These are phyloP conservation scores for Fusarium beomiforme DNA, from an alignment of 2,329 filamentous ascomycete species.

Conservation along the genomic window DNA sequence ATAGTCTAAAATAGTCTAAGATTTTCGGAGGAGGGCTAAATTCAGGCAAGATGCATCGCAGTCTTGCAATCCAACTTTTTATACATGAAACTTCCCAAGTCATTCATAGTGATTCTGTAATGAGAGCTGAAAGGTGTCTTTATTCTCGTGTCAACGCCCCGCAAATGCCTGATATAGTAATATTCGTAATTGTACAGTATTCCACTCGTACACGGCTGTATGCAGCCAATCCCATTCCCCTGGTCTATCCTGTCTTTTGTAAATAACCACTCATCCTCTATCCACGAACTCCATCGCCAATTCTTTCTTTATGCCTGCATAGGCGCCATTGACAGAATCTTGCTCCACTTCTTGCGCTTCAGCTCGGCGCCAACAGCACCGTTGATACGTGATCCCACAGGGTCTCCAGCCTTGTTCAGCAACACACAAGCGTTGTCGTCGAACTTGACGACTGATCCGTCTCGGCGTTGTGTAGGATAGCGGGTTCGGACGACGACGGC, in stretches of 20 bases:
- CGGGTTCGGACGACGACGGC: slow-evolving; percentile 92
- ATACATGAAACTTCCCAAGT: neutral
- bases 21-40: slow-evolving; percentile 15
- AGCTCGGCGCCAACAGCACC: slow-evolving; percentile 91
- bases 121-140: slow-evolving; percentile 41
- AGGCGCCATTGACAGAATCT: slow-evolving; percentile 95
- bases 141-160: slow-evolving; percentile 48
- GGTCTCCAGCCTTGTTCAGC: slow-evolving; percentile 96
- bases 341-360: slow-evolving; percentile 94
- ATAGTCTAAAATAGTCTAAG: neutral
- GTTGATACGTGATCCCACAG: slow-evolving; percentile 91
- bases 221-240: neutral
- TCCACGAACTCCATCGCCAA: neutral
- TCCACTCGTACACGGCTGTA: slow-evolving; percentile 40
- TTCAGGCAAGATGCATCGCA: slow-evolving; percentile 5
- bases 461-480: slow-evolving; percentile 86
- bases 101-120: slow-evolving; percentile 1
- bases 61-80: neutral
- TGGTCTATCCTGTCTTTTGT: slow-evolving; percentile 28
- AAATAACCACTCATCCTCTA: slow-evolving; percentile 9
- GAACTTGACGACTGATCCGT: slow-evolving; percentile 91
- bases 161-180: slow-evolving; percentile 46
- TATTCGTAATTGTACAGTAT: slow-evolving; percentile 48
- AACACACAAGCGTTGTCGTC: slow-evolving; percentile 98
- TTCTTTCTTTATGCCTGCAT: slow-evolving; percentile 60